Evolutionary conservation across 306 rosid genomes (phyloP).

Genomic region (Fagus sylvatica): DNA sequence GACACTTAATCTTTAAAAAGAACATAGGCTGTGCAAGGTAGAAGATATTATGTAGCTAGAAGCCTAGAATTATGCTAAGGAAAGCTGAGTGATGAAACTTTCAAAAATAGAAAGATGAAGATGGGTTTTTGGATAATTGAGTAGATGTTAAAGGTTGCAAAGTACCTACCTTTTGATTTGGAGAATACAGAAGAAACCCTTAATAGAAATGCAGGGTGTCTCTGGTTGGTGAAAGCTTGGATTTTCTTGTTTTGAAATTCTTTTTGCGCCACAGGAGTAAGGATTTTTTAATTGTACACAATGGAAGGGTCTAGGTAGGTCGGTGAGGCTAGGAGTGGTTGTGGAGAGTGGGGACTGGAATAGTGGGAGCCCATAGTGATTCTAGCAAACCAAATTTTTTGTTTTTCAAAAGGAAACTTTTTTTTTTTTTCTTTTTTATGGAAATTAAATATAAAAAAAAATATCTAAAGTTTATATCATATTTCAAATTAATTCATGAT

Average conservation of each 20-base stretch:
- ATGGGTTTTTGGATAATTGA: slow-evolving; percentile 4
- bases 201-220: background rate
- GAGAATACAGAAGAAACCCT: slow-evolving; percentile 14
- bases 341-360: background rate
- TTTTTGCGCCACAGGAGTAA: slow-evolving; percentile 27
- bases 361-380: slow-evolving; percentile 24
- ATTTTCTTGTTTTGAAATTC: slow-evolving; percentile 26
- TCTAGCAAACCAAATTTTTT: background rate
- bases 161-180: slow-evolving; percentile 13
- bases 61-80: background rate
- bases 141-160: slow-evolving; percentile 15
- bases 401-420: background rate
- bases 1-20: slow-evolving; percentile 5
- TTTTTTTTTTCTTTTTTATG: too few relatives aligned
- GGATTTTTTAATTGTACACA: background rate
- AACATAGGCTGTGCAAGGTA: slow-evolving; percentile 1
- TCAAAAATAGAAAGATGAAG: slow-evolving; percentile 10
- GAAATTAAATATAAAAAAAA: background rate
- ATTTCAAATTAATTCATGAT: too few relatives aligned
- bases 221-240: slow-evolving; percentile 31
- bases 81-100: background rate
- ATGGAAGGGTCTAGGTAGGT: slow-evolving; percentile 2
- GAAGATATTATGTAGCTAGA: background rate
- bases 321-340: background rate
- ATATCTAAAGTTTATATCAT: too few relatives aligned